Conservation (phyloP, 2,329 filamentous ascomycete species). For the Claviceps pusilla region DNA sequence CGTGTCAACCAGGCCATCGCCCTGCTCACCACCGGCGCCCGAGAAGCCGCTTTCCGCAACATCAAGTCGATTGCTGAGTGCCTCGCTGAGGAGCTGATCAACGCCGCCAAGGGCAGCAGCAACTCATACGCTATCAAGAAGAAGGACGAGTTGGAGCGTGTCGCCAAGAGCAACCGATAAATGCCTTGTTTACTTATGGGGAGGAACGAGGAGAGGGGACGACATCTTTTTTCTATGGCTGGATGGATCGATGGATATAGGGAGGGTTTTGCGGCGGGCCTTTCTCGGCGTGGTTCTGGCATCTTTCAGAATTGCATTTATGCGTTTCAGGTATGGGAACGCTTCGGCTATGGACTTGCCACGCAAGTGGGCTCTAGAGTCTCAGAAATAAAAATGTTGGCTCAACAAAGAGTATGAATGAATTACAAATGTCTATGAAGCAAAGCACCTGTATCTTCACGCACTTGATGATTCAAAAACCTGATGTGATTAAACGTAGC, state of each 20-base stretch:
- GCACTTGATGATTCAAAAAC: neutral
- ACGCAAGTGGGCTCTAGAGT: constrained; percentile 25
- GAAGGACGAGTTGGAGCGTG: constrained; percentile 99
- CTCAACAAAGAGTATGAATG: constrained; percentile 25
- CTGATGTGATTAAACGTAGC: neutral
- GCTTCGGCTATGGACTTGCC: constrained; percentile 26
- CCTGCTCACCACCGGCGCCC: constrained; percentile 95
- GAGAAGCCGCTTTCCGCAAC: constrained; percentile 98
- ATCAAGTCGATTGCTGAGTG: constrained; percentile 99
- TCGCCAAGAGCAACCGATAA: constrained; percentile 99
- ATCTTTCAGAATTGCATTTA: constrained; percentile 33
- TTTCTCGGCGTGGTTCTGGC: constrained; percentile 30
- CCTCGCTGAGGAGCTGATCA: constrained; percentile 99
- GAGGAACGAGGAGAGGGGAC: neutral
- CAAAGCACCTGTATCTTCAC: neutral
- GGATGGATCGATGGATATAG: constrained; percentile 5
- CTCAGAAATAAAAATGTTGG: constrained; percentile 25
- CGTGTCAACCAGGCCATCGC: constrained; percentile 99
- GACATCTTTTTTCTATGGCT: constrained; percentile 1
- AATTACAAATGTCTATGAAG: constrained; percentile 7
- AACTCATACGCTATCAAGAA: constrained; percentile 99
- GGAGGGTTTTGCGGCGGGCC: constrained; percentile 21
- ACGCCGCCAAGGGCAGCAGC: constrained; percentile 99
- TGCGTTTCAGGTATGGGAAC: constrained; percentile 33
- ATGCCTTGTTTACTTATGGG: constrained; percentile 22